phyloP scores from a whole-genome alignment of 2,329 filamentous ascomycete genomes.

The Chalara sp. region DNA sequence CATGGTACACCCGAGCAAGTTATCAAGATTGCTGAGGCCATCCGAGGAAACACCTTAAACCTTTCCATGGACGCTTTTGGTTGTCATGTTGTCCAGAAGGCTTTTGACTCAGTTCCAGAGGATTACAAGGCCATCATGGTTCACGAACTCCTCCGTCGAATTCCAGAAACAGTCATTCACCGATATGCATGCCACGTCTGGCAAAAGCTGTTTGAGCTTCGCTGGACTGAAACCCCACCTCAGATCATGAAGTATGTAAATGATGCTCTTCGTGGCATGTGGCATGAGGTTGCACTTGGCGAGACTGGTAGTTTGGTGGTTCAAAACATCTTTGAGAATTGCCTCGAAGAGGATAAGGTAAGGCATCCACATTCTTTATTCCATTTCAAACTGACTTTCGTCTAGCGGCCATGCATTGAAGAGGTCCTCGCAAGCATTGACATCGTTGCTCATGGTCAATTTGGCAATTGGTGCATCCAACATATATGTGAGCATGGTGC shows the following conservation, averaged over 20 bases:
- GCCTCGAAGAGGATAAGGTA: slow-evolving; percentile 96
- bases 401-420: slow-evolving; percentile 90
- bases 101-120: slow-evolving; percentile 94
- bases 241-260: slow-evolving; percentile 99
- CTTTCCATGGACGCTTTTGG: slow-evolving; percentile 98
- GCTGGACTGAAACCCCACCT: slow-evolving; percentile 89
- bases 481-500: slow-evolving; percentile 97
- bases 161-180: slow-evolving; percentile 96
- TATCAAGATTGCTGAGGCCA: slow-evolving; percentile 87
- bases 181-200: slow-evolving; percentile 98
- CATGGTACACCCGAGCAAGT: slow-evolving; percentile 94
- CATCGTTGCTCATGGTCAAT: slow-evolving; percentile 93
- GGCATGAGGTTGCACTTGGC: slow-evolving; percentile 94
- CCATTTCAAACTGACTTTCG: slow-evolving; percentile 13
- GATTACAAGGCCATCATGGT: slow-evolving; percentile 99
- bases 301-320: slow-evolving; percentile 97
- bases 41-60: slow-evolving; percentile 86
- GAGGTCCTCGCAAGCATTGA: slow-evolving; percentile 94
- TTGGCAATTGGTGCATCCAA: slow-evolving; percentile 99
- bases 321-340: slow-evolving; percentile 99
- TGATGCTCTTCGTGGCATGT: slow-evolving; percentile 90
- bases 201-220: slow-evolving; percentile 98
- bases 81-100: slow-evolving; percentile 97
- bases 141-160: slow-evolving; percentile 89
- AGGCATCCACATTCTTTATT: slow-evolving; percentile 15